Evolutionary conservation across 2,329 filamentous ascomycete genomes (phyloP).

Genomic region (Chaetomiaceae sp.): DNA sequence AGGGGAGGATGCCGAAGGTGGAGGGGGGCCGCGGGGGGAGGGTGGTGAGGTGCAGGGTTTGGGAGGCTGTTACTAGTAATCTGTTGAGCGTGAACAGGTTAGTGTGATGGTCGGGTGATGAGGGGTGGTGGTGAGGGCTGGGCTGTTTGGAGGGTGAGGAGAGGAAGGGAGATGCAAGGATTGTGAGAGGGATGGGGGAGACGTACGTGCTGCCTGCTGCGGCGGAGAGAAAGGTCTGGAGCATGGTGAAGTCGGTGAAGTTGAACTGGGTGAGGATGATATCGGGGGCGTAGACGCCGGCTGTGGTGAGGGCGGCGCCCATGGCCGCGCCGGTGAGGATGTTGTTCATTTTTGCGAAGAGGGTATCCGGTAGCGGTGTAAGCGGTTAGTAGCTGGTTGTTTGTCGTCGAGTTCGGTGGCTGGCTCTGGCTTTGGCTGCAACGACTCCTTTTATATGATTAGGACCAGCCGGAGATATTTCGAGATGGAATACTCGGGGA

Average conservation of each 20-base stretch:
- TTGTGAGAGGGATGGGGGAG: constrained; percentile 15
- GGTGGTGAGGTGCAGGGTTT: constrained; percentile 39
- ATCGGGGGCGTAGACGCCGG: constrained; percentile 57
- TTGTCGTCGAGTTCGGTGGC: too few species aligned
- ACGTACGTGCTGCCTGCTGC: constrained; percentile 58
- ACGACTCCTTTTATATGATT: too few species aligned
- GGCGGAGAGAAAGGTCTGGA: constrained; percentile 59
- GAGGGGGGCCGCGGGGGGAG: constrained; percentile 48
- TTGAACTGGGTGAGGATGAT: constrained; percentile 59
- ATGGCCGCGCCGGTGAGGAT: constrained; percentile 51
- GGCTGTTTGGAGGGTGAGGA: background rate
- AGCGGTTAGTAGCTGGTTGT: too few species aligned
- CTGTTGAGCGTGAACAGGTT: constrained; percentile 28
- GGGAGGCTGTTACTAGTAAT: constrained; percentile 42
- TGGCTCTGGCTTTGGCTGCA: too few species aligned
- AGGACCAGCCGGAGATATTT: background rate
- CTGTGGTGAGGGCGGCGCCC: constrained; percentile 55
- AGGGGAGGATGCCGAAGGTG: constrained; percentile 47
- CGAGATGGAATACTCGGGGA: background rate
- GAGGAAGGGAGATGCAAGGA: background rate
- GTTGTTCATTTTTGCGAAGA: constrained; percentile 23
- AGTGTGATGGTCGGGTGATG: background rate
- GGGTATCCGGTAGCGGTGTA: too few species aligned
- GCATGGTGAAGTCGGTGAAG: constrained; percentile 60
- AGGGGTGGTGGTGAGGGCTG: constrained; percentile 11